phyloP scores from a whole-genome alignment of 345 rosid genomes.

The Eutrema yunnanense region DNA sequence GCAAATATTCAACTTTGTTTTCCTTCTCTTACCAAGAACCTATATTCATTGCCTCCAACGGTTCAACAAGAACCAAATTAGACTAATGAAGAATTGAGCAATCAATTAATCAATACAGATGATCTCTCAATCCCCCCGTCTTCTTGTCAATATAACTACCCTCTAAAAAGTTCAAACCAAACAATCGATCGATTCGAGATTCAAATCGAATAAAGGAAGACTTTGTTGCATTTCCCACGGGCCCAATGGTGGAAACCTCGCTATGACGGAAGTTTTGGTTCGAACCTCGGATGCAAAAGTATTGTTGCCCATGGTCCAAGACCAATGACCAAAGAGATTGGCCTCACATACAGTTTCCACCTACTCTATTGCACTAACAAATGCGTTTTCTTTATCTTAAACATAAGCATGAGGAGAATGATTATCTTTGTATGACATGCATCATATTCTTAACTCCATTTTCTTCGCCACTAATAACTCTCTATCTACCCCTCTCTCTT shows the following conservation, averaged over 20 bases:
- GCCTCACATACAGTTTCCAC: constrained; percentile 8
- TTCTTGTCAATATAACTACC: not conserved
- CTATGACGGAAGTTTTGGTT: not conserved
- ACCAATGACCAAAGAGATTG: constrained; percentile 9
- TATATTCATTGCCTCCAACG: constrained; percentile 4
- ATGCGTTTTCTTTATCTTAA: constrained; percentile 17
- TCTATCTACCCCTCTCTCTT: not conserved
- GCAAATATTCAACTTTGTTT: constrained; percentile 6
- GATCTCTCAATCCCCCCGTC: not conserved
- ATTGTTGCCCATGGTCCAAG: not conserved
- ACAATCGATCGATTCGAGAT: not conserved
- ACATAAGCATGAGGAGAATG: constrained; percentile 3
- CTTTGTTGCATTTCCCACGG: not conserved
- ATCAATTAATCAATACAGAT: not conserved
- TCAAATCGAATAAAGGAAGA: not conserved
- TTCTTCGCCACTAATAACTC: constrained; percentile 10
- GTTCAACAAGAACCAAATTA: constrained; percentile 1
- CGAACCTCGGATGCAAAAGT: not conserved
- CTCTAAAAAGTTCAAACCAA: not conserved
- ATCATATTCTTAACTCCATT: constrained; percentile 8
- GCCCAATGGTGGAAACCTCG: not conserved
- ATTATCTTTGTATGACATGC: constrained; percentile 17
- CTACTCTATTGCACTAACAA: constrained; percentile 26
- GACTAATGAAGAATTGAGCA: not conserved
- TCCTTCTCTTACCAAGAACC: not conserved